Conservation (phyloP, 2,329 filamentous ascomycete species). For the Alternaria incomplexa region DNA sequence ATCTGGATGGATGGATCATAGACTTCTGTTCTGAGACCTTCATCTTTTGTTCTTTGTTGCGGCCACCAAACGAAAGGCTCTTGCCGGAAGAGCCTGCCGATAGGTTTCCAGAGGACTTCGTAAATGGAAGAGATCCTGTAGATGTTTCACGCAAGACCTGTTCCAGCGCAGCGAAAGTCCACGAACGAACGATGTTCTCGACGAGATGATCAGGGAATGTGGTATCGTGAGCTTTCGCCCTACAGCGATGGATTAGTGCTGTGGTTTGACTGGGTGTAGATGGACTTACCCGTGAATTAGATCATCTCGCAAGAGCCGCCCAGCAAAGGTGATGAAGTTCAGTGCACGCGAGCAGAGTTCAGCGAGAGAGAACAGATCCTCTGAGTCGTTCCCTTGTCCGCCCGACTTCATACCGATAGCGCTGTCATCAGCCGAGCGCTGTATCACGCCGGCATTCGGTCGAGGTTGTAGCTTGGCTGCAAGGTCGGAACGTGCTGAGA, state of each 20-base stretch:
- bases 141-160: slow-evolving; percentile 79
- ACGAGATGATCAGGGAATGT: slow-evolving; percentile 59
- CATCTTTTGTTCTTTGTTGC: slow-evolving; percentile 64
- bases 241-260: slow-evolving; percentile 27
- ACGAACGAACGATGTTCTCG: slow-evolving; percentile 78
- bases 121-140: slow-evolving; percentile 70
- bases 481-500: slow-evolving; percentile 51
- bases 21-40: slow-evolving; percentile 72
- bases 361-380: slow-evolving; percentile 80
- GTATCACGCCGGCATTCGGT: slow-evolving; percentile 28
- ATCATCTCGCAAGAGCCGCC: slow-evolving; percentile 80
- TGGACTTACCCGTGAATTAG: slow-evolving; percentile 65
- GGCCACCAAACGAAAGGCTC: slow-evolving; percentile 59
- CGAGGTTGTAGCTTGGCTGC: slow-evolving; percentile 44
- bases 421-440: slow-evolving; percentile 42
- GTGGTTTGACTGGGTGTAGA: background rate
- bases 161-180: slow-evolving; percentile 76
- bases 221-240: slow-evolving; percentile 38
- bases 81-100: slow-evolving; percentile 42
- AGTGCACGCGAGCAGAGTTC: slow-evolving; percentile 84
- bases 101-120: slow-evolving; percentile 42
- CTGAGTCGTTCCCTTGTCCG: slow-evolving; percentile 60
- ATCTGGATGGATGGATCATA: slow-evolving; percentile 71
- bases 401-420: slow-evolving; percentile 34
- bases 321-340: slow-evolving; percentile 82